Base-by-base conservation (phyloP, 1,284 basidiomycete species). In the Cryptococcus sp. region DNA sequence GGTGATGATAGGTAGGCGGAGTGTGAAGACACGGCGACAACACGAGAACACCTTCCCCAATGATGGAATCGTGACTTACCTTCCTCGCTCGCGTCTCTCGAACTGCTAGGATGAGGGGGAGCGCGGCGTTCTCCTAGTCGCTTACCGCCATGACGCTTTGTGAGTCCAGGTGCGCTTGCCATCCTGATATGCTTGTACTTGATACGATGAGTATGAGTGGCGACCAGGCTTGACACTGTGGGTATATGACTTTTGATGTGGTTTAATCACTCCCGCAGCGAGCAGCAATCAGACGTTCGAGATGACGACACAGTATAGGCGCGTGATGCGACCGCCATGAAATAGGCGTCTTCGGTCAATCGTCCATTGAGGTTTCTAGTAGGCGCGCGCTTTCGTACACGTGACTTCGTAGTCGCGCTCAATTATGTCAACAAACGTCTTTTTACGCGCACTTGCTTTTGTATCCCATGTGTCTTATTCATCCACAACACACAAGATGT, bases 1-100 rank as follows among this genome's bases (percentile, higher is more conserved):
- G 17, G 47, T 48, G 47, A 19, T 3, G 25, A 25, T 15, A 48
- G 17, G 47, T 8, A 25, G 46, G 5, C 7, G 17, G 20, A 17
- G 3, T n/a, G 47, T n/a, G 3, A 48, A 48, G 47, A 23, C 47
- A 48, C 31, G 47, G 10, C 47, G 22, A 23, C 47, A n/a, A 23
- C 47, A n/a, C n/a, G 11, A 45, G 4, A 45, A 45, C 31, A 35
- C 31, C 13, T 35, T 35, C 2, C 8, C 31, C 13, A 15, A 45
- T 45, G 22, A 22, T 22, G 42, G 5, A n/a, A 19, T 45, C n/a
- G 16, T 19, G 5, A 45, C 42, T 5, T 45, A 77, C 75, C 77
- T 59, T 78, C 77, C 52, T 77, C 77, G 55, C 75, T 77, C 10
- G 77, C 77, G 63, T 78, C 75, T 62, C 71, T 65, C 25, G 75